Conservation (phyloP, 768 basidiomycete species). For the Mycena vulgaris region DNA sequence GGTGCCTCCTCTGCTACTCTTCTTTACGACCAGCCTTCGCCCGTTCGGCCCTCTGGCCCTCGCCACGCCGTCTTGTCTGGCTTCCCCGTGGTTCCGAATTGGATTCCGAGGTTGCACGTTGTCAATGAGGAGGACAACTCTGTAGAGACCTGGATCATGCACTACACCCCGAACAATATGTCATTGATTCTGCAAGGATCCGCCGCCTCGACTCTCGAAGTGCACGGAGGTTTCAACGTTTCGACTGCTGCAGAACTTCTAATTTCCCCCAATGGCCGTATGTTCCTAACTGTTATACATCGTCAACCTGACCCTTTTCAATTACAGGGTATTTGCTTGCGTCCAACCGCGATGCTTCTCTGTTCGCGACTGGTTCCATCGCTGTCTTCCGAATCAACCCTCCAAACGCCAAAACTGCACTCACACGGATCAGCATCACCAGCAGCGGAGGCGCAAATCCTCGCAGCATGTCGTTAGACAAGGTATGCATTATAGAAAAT, state of each 20-base stretch:
- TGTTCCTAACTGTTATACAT: neutral
- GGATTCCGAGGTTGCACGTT: slow-evolving; percentile 30
- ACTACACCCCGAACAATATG: slow-evolving; percentile 27
- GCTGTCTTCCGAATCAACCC: slow-evolving; percentile 32
- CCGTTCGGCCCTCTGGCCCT: slow-evolving; percentile 24
- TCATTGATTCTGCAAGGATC: slow-evolving; percentile 28
- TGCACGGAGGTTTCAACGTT: slow-evolving; percentile 28
- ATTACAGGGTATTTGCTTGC: slow-evolving; percentile 24
- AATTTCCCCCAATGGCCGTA: slow-evolving; percentile 32
- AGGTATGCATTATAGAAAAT: neutral
- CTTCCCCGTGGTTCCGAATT: slow-evolving; percentile 16
- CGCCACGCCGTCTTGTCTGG: slow-evolving; percentile 27
- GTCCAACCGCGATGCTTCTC: slow-evolving; percentile 25
- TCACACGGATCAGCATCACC: slow-evolving; percentile 32
- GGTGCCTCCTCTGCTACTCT: slow-evolving; percentile 28
- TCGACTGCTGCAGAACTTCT: slow-evolving; percentile 31
- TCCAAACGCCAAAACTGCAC: slow-evolving; percentile 24
- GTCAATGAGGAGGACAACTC: slow-evolving; percentile 34
- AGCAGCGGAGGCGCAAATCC: slow-evolving; percentile 32
- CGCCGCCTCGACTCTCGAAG: slow-evolving; percentile 24
- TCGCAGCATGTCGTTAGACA: slow-evolving; percentile 33
- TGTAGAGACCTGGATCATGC: slow-evolving; percentile 35
- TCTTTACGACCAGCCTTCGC: slow-evolving; percentile 31
- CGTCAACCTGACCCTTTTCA: neutral
- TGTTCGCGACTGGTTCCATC: slow-evolving; percentile 20